phyloP scores from a whole-genome alignment of 202 grass and related monocot genomes.

The Brachypodium distachyon region DNA sequence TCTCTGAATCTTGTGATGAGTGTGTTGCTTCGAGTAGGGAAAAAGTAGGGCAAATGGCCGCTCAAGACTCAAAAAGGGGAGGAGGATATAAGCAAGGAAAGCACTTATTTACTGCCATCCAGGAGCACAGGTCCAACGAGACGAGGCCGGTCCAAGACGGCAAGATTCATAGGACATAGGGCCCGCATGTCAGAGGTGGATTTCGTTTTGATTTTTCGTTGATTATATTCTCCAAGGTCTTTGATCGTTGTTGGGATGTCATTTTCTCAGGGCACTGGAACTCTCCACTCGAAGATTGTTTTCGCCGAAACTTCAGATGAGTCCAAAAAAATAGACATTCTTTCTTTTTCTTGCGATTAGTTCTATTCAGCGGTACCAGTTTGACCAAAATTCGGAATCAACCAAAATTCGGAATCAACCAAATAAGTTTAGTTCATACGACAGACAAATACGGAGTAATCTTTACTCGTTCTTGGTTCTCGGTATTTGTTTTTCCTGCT shows the following conservation, averaged over 20 bases:
- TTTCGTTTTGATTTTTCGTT: no score
- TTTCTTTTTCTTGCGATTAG: neutral
- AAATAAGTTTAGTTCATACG: neutral
- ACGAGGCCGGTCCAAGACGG: neutral
- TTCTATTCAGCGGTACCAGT: neutral
- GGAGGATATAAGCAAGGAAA: neutral
- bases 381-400: neutral
- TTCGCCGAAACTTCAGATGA: neutral
- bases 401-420: neutral
- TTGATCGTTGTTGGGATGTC: neutral
- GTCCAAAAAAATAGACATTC: neutral
- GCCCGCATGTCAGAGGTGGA: neutral
- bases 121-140: neutral
- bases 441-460: no score
- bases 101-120: neutral
- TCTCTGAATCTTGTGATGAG: neutral
- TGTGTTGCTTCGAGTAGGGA: conserved; percentile 10
- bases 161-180: neutral
- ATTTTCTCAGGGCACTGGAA: neutral
- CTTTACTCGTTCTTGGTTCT: no score
- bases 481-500: no score
- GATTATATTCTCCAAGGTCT: neutral
- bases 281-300: neutral
- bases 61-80: neutral
- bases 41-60: conserved; percentile 16